Conservation (phyloP, 305 asterid species). For the Solanum hybrid region DNA sequence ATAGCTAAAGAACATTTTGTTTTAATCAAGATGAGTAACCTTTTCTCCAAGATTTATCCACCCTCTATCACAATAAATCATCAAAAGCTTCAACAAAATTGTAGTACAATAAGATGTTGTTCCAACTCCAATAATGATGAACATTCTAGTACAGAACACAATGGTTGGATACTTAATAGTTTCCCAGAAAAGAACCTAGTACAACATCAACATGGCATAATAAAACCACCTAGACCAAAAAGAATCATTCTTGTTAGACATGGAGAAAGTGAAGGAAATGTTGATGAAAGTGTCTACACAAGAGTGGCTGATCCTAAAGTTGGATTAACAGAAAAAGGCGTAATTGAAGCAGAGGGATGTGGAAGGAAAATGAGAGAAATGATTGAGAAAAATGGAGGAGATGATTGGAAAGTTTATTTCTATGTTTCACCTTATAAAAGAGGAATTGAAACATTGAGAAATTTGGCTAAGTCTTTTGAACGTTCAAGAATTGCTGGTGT, state of each 20-base stretch:
- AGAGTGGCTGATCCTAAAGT: constrained; percentile 72
- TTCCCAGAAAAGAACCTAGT: constrained; percentile 39
- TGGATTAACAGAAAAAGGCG: constrained; percentile 40
- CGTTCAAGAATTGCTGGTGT: constrained; percentile 68
- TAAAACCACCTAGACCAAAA: constrained; percentile 53
- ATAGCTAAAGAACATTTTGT: background rate
- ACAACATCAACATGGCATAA: background rate
- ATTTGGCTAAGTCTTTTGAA: constrained; percentile 59
- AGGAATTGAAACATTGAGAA: constrained; percentile 45
- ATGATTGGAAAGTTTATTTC: constrained; percentile 71
- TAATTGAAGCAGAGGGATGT: constrained; percentile 46
- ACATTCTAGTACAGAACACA: background rate
- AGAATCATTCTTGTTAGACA: constrained; percentile 72
- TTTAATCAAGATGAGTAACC: constrained; percentile 20
- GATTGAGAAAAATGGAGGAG: constrained; percentile 49
- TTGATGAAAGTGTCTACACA: constrained; percentile 56
- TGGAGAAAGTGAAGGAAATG: constrained; percentile 74
- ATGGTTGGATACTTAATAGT: constrained; percentile 16
- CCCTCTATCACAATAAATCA: background rate
- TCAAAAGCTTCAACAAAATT: background rate
- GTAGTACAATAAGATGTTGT: constrained; percentile 24
- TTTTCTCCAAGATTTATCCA: constrained; percentile 16
- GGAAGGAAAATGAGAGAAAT: constrained; percentile 38
- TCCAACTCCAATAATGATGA: constrained; percentile 11
- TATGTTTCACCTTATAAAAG: constrained; percentile 72